These are phyloP conservation scores for Smittium culicis DNA, from an alignment of 371 early-diverging fungal genomes.

Conservation along the genomic window DNA sequence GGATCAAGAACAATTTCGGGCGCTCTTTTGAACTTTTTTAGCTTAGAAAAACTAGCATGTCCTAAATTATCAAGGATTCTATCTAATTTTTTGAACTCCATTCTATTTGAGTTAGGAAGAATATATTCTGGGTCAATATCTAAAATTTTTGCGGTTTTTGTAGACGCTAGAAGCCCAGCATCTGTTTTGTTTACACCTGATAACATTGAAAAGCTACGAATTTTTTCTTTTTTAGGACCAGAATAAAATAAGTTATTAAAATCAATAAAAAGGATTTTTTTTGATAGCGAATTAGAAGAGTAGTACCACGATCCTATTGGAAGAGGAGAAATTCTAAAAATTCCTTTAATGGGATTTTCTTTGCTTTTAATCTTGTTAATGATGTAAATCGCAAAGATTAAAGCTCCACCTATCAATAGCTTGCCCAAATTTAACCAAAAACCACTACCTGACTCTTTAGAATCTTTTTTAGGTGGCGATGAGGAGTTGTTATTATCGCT, in stretches of 20 bases:
- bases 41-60: constrained; percentile 17
- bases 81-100: background rate
- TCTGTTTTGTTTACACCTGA: background rate
- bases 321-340: background rate
- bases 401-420: background rate
- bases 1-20: constrained; percentile 27
- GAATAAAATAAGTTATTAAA: background rate
- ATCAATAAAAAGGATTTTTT: background rate
- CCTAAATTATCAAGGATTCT: background rate
- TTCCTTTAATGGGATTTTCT: constrained; percentile 1
- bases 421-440: background rate
- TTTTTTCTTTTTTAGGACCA: background rate
- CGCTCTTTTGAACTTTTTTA: constrained; percentile 24
- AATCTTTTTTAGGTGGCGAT: background rate
- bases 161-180: background rate
- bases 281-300: background rate
- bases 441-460: background rate
- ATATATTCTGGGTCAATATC: background rate
- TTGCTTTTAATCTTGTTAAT: background rate
- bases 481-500: background rate
- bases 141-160: background rate
- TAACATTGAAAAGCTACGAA: background rate
- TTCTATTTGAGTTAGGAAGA: background rate
- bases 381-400: background rate
- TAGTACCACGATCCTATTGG: constrained; percentile 4